Base-by-base conservation (phyloP, 129 eudicot species). In the Flaveria sonorensis region DNA sequence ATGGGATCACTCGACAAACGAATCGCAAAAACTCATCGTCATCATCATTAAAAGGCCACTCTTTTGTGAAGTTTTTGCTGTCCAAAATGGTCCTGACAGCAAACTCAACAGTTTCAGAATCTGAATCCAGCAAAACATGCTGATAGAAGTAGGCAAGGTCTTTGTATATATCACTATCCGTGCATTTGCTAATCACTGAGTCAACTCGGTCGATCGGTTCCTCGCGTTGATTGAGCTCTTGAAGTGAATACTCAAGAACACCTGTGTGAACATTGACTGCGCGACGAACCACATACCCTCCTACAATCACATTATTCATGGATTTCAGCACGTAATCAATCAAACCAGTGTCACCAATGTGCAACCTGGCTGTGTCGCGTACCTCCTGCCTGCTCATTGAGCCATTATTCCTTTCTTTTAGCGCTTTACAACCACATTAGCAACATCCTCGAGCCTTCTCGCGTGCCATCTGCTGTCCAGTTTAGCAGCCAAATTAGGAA, bases 331-430 rank as follows among this genome's bases (percentile, higher is more conserved):
- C 97, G 39, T 86, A 84, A 79, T 91, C 98, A 1, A 93, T 92
- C 81, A 93, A 82, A 20, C 98, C 97, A 6, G 98, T 91, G 59
- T 93, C 98, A 16, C 97, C 98, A 15, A 93, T 84, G 12, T 86
- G 84, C 19, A 70, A 74, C 16, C 98, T 89, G 7, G 96, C 98
- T 4, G 90, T 91, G 46, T 93, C 93, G 14, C 98, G 85, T 6
- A 81, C 91, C 81, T 93, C 98, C 67, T 93, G 97, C 73, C 98
- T 73, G 15, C 88, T 87, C 98, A 90, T 90, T 43, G 90, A 90
- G 30, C 83, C 9, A 71, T 77, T 81, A 69, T 84, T 77, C 73
- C 83, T 88, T 39, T 84, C 88, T 74, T 81, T 91, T 60, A 93
- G 23, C 3, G 92, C 93, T 91, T 80, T 2, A 89, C 93, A 12